Evolutionary conservation across 352 stramenopile genomes (phyloP).

Genomic region (Phytopythium mirpurense): DNA sequence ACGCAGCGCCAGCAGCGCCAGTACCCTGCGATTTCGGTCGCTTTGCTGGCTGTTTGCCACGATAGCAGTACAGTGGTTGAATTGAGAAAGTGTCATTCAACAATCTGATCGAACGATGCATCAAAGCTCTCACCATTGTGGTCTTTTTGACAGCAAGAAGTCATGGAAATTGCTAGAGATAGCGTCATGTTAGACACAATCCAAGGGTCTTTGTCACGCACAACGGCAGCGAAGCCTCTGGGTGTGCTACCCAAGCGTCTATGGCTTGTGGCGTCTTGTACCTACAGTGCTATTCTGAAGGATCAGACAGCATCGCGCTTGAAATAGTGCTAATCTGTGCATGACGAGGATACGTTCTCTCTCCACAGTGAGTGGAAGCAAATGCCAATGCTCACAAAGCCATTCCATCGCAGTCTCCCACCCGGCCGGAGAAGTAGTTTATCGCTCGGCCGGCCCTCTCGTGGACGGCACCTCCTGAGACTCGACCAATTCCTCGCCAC

Average conservation of each 20-base stretch:
- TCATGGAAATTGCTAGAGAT: no score
- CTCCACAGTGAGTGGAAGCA: background rate
- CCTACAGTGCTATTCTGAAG: background rate
- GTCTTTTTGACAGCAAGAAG: no score
- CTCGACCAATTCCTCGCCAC: background rate
- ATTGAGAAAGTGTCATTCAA: background rate
- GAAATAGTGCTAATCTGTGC: background rate
- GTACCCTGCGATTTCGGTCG: background rate
- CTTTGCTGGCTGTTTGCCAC: background rate
- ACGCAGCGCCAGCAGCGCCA: background rate
- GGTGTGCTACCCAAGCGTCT: no score
- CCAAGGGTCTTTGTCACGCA: no score
- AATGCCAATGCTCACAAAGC: background rate
- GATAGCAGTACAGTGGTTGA: background rate
- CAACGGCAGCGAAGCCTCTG: no score
- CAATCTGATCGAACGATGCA: background rate
- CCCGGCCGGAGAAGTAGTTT: background rate
- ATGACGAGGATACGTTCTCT: background rate
- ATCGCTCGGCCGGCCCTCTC: background rate
- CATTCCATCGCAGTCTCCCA: no score
- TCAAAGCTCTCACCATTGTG: no score
- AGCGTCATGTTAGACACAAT: no score
- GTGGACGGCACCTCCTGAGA: background rate
- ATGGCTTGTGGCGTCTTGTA: no score
- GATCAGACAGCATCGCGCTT: background rate